phyloP scores from a whole-genome alignment of 2,329 filamentous ascomycete genomes.

The Fusarium secorum region DNA sequence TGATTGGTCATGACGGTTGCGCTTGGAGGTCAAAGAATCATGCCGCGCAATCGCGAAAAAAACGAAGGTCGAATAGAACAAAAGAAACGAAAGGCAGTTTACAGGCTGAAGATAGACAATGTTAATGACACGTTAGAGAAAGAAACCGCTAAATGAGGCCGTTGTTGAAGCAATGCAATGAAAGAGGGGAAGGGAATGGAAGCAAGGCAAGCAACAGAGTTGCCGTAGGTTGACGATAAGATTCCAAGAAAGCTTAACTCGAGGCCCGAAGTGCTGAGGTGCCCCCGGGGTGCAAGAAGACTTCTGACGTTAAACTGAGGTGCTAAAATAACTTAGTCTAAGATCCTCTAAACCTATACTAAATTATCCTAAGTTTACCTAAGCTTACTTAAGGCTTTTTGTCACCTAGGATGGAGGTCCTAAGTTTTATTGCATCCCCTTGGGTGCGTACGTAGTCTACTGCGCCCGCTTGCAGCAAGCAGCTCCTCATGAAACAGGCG shows the following conservation, averaged over 20 bases:
- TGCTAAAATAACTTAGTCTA: too few species aligned
- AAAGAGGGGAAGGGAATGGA: slow-evolving; percentile 6
- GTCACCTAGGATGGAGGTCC: too few species aligned
- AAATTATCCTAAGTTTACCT: too few species aligned
- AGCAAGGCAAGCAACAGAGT: slow-evolving; percentile 1
- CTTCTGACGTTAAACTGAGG: too few species aligned
- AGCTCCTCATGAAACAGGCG: slow-evolving; percentile 33
- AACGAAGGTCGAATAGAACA: not conserved
- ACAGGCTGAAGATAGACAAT: not conserved
- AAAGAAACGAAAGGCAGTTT: slow-evolving; percentile 1
- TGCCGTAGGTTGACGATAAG: slow-evolving; percentile 20
- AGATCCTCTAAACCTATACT: too few species aligned
- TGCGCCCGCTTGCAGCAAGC: slow-evolving; percentile 9
- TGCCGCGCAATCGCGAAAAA: slow-evolving; percentile 25
- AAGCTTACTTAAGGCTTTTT: too few species aligned
- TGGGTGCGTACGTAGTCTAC: too few species aligned
- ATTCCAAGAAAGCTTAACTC: slow-evolving; percentile 24
- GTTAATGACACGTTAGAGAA: not conserved
- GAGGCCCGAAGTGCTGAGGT: too few species aligned
- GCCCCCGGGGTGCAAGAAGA: too few species aligned
- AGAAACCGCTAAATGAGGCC: not conserved
- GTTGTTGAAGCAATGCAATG: not conserved
- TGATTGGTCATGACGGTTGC: slow-evolving; percentile 39
- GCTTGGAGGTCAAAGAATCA: slow-evolving; percentile 28
- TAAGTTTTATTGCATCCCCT: too few species aligned